Evolutionary conservation across 2,329 filamentous ascomycete species (phyloP).

Genomic region (Fusarium brachygibbosum): DNA sequence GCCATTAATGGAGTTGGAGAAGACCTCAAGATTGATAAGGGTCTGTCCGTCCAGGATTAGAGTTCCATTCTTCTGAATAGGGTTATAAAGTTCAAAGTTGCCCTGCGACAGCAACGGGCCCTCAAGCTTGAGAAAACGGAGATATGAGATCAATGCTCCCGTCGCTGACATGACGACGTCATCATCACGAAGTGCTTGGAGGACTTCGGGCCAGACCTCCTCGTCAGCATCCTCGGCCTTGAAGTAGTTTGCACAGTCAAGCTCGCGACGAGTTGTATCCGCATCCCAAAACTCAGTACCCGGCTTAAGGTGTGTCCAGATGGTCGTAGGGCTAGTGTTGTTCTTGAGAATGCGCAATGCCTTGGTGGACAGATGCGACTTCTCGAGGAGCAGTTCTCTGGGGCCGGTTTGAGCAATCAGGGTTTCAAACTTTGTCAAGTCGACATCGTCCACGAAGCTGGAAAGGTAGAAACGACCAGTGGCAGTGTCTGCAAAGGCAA

Average conservation of each 20-base stretch:
- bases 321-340: conserved; percentile 90
- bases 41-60: conserved; percentile 95
- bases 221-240: conserved; percentile 68
- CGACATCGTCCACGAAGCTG: conserved; percentile 90
- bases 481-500: conserved; percentile 94
- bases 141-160: conserved; percentile 88
- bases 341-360: conserved; percentile 94
- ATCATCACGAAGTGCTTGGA: conserved; percentile 80
- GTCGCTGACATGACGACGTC: conserved; percentile 91
- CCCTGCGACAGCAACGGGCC: conserved; percentile 87
- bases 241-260: conserved; percentile 86
- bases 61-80: conserved; percentile 90
- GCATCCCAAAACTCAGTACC: conserved; percentile 92
- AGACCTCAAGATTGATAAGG: conserved; percentile 97
- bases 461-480: conserved; percentile 96
- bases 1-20: conserved; percentile 92
- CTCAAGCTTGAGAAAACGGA: conserved; percentile 89
- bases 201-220: conserved; percentile 79
- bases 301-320: conserved; percentile 94
- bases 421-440: conserved; percentile 97
- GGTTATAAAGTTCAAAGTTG: conserved; percentile 92
- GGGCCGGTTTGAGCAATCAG: conserved; percentile 93
- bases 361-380: conserved; percentile 86
- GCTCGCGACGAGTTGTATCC: conserved; percentile 83
- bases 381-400: conserved; percentile 90